Evolutionary conservation across 805 yeast genomes (phyloP), one percentile per base, ranked within the genome.

Genomic region (Candida ipomoeae): DNA sequence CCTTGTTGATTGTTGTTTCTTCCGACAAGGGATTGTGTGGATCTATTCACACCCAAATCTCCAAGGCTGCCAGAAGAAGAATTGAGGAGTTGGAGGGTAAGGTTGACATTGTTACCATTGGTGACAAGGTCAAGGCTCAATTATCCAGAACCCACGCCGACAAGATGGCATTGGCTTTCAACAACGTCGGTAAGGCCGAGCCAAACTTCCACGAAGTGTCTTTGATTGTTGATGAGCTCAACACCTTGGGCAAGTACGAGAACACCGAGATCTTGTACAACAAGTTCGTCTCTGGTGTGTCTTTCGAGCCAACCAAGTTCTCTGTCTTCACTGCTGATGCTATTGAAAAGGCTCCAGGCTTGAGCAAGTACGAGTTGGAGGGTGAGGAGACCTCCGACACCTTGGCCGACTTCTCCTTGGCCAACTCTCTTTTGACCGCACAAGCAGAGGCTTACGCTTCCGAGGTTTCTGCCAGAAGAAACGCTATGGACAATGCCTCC

Each of bases 1-100:
- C 87, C 58, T 82, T 94, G 67, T 74, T 92, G 61, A 78, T 92
- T 66, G 97, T 91, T 52, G 83, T 90, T 57, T 55, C 58, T 26
- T 86, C 98, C 44, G 99, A 94, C 78, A 94, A 94, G 79, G 99
- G 99, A 69, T 82, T 94, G 65, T 94, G 99, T 82, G 99, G 99
- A 64, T 91, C 98, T 44, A 89, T 94, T 68, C 99, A 94, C 79
- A 83, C 99, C 48, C 96, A 89, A 77, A 76, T 92, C 63, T 87
- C 97, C 62, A 90, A 92, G 77, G 83, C 87, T 56, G 87, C 96
- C 55, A 89, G 95, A 77, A 67, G 61, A 57, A 82, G 83, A 74
- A 66, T 84, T 51, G 75, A 65, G 33, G 86, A 80, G 63, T 70
- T 79, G 63, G 82, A 87, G 60, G 80, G 80, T 55, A 82, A 85